Evolutionary conservation across 306 rosid genomes (phyloP), one percentile per base, ranked within the genome.

Genomic region (Arachis stenosperma): DNA sequence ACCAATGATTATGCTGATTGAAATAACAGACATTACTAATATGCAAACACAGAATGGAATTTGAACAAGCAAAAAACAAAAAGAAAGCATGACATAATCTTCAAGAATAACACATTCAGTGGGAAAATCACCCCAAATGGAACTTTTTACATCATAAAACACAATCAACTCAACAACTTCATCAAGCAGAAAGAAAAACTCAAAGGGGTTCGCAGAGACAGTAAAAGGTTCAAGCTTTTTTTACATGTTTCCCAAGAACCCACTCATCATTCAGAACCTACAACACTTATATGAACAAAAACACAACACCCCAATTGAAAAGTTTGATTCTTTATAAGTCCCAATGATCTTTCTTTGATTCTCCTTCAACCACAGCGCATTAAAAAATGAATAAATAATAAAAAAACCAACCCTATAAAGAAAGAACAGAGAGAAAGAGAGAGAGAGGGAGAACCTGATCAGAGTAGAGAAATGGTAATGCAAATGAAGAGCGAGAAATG

Each of bases 401-500:
- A 33, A 33, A 33, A 33, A 33, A 33, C 2, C 37, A 33, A 33
- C 77, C 47, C 75, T 62, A 30, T 60, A 59, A 74, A 75, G 65
- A 41, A 73, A 75, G 61, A 29, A 55, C 46, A 14, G 63, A 65
- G 68, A 41, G 13, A 50, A 39, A 71, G 54, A 66, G 60, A 65
- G 60, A 65, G 36, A 64, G 64, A 69, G 71, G 79, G 69, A 52
- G 75, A 39, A 83, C 91, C 90, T 80, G 85, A 80, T 85, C 61
- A 78, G 77, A 81, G 78, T 62, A 75, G 62, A 71, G 75, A 74
- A 66, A 81, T 69, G 73, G 62, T 78, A 90, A 83, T 78, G 88
- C 69, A 57, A 80, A 73, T 64, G 83, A 80, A 78, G 83, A 69
- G 75, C 44, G 70, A 81, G 83, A 78, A 84, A 79, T 44, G 81